Base-by-base conservation (phyloP, 2,329 filamentous ascomycete species). In the Fusarium euwallaceae region DNA sequence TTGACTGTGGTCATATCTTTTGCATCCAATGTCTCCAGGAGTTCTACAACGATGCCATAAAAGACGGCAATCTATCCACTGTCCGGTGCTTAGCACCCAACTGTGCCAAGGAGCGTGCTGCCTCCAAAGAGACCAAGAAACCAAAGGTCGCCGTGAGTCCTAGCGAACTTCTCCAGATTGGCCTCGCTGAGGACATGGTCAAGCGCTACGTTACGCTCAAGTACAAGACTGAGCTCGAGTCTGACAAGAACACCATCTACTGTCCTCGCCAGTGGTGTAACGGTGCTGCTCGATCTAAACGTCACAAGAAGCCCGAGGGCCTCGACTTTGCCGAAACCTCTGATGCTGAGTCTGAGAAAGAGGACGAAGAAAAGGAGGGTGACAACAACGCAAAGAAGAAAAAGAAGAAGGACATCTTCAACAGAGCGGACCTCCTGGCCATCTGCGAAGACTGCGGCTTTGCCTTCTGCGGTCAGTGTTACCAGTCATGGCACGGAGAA, bases 201-300 rank as follows among this genome's bases (percentile, higher is more conserved):
- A 92, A 94, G 79, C 92, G 97, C 65, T 99, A 97, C 81, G 94
- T 97, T 6, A 92, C 91, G 41, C 88, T 98, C 70, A 98, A 97
- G 84, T 94, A 97, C 79, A 98, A 98, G 85, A 94, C 93, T 74
- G 93, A 95, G 81, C 90, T 98, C 4, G 97, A 98, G 82, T 92
- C 94, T 0, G 95, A 98, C 83, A 97, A 95, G 79, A 93, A 92
- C 68, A 98, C 95, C 0, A 89, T 98, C 37, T 98, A 97, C 82
- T 99, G 97, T 79, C 97, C 97, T 1, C 91, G 97, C 10, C 88
- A 92, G 66, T 98, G 95, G 94, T 99, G 97, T 81, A 94, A 97
- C 82, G 95, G 95, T 7, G 94, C 95, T 4, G 95, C 95, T 29
- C 90, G 91, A 55, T 94, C 93, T 24, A 93, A 92, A 80, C 91